These are phyloP conservation scores for Parietaria judaica DNA, from an alignment of 306 rosid genomes.

Conservation along the genomic window DNA sequence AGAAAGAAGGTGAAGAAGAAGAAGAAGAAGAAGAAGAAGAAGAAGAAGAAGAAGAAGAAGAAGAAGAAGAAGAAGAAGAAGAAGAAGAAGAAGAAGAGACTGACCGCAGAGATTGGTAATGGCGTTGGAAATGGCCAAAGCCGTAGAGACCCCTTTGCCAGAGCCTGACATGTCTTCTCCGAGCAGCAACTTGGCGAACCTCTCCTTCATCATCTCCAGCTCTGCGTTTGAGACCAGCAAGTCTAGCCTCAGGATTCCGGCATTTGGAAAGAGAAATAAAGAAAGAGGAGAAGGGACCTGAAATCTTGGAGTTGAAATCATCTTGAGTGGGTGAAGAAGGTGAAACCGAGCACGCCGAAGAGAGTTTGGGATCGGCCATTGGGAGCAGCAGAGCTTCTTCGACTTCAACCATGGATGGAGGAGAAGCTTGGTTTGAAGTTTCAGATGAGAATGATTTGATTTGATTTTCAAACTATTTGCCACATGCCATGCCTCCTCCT, in stretches of 20 bases:
- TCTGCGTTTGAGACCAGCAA: constrained; percentile 13
- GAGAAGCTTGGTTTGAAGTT: neutral
- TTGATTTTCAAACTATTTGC: constrained; percentile 27
- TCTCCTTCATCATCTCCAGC: constrained; percentile 55
- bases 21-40: neutral
- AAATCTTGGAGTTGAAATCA: constrained; percentile 32
- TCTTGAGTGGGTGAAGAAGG: constrained; percentile 31
- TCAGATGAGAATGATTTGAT: neutral
- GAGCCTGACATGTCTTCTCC: constrained; percentile 64
- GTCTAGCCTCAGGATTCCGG: no score
- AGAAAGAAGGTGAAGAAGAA: neutral
- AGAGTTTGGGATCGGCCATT: constrained; percentile 46
- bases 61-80: neutral
- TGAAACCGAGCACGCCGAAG: constrained; percentile 39
- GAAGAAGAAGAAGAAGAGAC: neutral
- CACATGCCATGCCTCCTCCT: constrained; percentile 28
- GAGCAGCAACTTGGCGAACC: constrained; percentile 49
- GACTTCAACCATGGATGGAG: neutral
- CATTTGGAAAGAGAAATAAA: neutral
- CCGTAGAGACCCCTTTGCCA: constrained; percentile 50
- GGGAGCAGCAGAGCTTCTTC: constrained; percentile 17
- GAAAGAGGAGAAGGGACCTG: constrained; percentile 44
- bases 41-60: no score
- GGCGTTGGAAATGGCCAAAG: constrained; percentile 50
- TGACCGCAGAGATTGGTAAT: constrained; percentile 55